Evolutionary conservation across 345 rosid species (phyloP).

Genomic region (Salix viminalis): DNA sequence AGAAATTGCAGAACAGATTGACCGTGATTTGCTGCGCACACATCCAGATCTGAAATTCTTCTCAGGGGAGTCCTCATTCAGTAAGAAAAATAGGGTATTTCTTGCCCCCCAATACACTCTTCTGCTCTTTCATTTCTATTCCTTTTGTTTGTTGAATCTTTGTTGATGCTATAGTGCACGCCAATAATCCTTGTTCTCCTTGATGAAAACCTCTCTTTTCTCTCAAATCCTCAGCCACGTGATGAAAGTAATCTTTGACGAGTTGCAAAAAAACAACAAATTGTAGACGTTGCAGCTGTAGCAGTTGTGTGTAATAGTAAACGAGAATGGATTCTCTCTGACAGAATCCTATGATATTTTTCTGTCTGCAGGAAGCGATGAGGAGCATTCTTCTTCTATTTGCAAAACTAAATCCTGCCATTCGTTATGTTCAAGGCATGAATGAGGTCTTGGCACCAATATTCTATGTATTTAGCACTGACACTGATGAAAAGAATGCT

Average conservation of each 20-base stretch:
- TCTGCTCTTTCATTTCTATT: background rate
- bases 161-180: background rate
- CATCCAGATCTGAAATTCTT: slow-evolving; percentile 69
- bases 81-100: slow-evolving; percentile 53
- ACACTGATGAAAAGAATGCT: slow-evolving; percentile 47
- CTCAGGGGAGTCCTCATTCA: slow-evolving; percentile 50
- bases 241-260: background rate
- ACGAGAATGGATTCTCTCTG: background rate
- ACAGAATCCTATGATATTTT: slow-evolving; percentile 1
- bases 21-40: slow-evolving; percentile 67
- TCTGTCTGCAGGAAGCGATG: slow-evolving; percentile 53
- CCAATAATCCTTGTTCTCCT: background rate
- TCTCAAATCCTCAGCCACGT: background rate
- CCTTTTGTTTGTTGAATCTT: background rate
- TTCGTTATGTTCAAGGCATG: slow-evolving; percentile 79
- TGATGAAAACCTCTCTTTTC: background rate
- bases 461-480: slow-evolving; percentile 54
- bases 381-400: slow-evolving; percentile 62
- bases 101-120: background rate
- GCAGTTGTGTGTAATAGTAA: background rate
- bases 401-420: slow-evolving; percentile 69
- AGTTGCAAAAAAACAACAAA: background rate
- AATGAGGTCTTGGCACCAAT: slow-evolving; percentile 76
- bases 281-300: background rate
- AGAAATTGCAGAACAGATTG: slow-evolving; percentile 67